Base-by-base conservation (phyloP, 2,329 filamentous ascomycete species). In the Exophiala sp. region DNA sequence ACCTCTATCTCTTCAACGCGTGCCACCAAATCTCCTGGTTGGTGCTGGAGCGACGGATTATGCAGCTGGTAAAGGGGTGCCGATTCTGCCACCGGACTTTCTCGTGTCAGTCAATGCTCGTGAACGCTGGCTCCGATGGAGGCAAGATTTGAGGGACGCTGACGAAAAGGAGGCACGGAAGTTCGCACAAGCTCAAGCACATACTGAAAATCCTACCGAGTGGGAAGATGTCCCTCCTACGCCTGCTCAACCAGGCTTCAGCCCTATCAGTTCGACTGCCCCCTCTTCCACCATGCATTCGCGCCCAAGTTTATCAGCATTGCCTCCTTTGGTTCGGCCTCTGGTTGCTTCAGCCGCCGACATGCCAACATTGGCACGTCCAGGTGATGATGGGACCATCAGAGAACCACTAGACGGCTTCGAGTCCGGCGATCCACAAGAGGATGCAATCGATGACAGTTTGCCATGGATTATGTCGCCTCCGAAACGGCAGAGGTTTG, bases 1-100 rank as follows among this genome's bases (percentile, higher is more conserved):
- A 54, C 84, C 88, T 1, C 73, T 97, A n/a, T 89, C 89, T 6
- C 80, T 97, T 47, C 84, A 88, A 50, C 85, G 94, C 52, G 91
- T 99, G 3, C 91, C 95, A 7, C 94, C 94, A 8, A 97, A 96
- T 65, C 83, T 96, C 20, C 80, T 99, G 1, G 88, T 95, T 9
- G 89, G 90, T 33, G 79, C 88, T 62, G 94, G 94, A 9, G 94
- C 94, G 12, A 86, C 82, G 40, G 82, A 87, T n/a, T 99, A 95
- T 71, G 94, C 92, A 0, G 82, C 82, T 57, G 85, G 92, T 55
- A 82, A 91, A 62, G 86, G 88, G 7, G 83, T 97, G 67, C 74
- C 81, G 0, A 76, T 89, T 9, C 78, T 91, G n/a, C 80, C 84
- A 5, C 85, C 90, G 63, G 87, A 94, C 40, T 79, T 78, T 40